Conservation (phyloP, 768 basidiomycete genomes). For the Auricularia cornea region DNA sequence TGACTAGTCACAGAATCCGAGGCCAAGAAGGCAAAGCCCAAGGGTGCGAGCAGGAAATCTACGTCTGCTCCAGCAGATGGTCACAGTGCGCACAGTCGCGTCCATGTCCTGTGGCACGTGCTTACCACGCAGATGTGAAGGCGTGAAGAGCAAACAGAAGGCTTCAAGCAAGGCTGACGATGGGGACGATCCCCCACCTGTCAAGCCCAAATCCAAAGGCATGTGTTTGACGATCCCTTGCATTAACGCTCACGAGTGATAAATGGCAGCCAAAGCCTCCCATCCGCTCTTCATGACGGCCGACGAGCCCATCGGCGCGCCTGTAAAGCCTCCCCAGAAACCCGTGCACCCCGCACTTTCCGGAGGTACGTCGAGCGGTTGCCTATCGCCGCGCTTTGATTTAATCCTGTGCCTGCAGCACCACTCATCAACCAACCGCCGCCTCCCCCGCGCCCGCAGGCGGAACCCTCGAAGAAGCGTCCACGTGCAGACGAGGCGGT, state of each 20-base stretch:
- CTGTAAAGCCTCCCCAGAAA: not conserved
- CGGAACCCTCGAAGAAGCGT: not conserved
- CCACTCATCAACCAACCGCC: not conserved
- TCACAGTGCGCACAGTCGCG: no score
- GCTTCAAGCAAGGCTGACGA: no score
- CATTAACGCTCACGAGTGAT: not conserved
- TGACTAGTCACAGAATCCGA: no score
- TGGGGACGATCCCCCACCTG: not conserved
- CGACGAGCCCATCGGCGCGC: not conserved
- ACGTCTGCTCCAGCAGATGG: no score
- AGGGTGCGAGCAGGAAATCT: no score
- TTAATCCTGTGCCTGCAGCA: not conserved
- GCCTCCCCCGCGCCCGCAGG: not conserved
- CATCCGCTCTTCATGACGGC: not conserved
- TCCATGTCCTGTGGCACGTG: no score
- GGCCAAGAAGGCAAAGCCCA: no score
- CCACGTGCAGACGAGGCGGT: not conserved
- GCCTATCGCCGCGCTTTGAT: not conserved
- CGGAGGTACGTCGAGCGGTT: not conserved
- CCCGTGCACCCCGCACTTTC: not conserved
- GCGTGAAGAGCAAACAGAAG: no score
- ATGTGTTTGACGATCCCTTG: not conserved
- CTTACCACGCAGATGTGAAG: no score
- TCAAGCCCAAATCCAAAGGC: not conserved
- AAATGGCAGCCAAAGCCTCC: not conserved